Base-by-base conservation (phyloP, 2,329 filamentous ascomycete genomes). In the Aspergillus pseudoglaucus region DNA sequence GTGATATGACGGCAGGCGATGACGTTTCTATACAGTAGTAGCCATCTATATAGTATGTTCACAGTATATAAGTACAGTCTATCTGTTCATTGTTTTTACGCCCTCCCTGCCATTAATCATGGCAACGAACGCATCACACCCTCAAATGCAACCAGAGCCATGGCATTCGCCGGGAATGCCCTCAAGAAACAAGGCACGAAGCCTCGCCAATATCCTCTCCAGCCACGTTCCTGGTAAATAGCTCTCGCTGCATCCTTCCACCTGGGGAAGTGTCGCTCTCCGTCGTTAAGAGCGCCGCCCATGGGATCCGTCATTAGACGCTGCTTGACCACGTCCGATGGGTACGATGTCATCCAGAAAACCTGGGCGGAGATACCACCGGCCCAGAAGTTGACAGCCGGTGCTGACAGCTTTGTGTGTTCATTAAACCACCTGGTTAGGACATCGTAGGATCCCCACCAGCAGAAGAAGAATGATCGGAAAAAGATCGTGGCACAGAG, bases 391-490 rank as follows among this genome's bases (percentile, higher is more conserved):
- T 97, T 97, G 62, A 97, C 78, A 1, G 84, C 84, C 0, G 93
- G 89, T 0, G 82, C 81, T 46, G 86, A 86, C 46, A 96, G 72
- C 10, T 59, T 69, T 2, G 90, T 95, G 59, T 82, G 75, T 15
- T 80, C 69, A 47, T 80, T 75, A 63, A 97, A 74, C 50, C 77
- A 71, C 18, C 81, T 77, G 4, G 88, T 87, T 57, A 97, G 79
- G 25, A 95, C 59, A 61, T 96, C 91, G 73, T 98, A 98, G 51
- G 83, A 87, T n/a, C 84, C 84, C 93, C 93, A 98, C 90, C 90
- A 97, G 74, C 85, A 93, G 78, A 95, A 96, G 77, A 98, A 98
- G 73, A 91, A 95, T 12, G 83, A 82, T 15, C 93, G 81, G 74
- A 97, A 97, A 42, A 97, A 69, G 43, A 97, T 74, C 0, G 93